Conservation (phyloP, 106 monocot species). For the Dactylorhiza incarnata region DNA sequence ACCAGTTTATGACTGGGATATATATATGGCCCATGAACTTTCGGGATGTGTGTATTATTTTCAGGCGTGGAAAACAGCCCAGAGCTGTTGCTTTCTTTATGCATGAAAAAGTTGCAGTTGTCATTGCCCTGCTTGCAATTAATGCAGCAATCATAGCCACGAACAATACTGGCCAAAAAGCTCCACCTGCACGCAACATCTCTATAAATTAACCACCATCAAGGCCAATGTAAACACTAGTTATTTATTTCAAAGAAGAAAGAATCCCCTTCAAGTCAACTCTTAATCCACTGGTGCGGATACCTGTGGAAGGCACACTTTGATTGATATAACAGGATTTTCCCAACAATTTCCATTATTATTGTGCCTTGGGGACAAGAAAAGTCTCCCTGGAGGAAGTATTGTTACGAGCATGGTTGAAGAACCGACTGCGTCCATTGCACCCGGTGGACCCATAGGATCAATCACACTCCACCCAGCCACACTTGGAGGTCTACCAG, state of each 20-base stretch:
- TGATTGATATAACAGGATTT: too few relatives aligned
- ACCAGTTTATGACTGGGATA: slow-evolving; percentile 95
- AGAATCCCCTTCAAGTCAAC: neutral
- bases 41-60: slow-evolving; percentile 89
- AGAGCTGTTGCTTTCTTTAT: slow-evolving; percentile 92
- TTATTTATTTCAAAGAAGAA: too few relatives aligned
- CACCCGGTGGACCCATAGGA: too few relatives aligned
- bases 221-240: neutral
- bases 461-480: too few relatives aligned
- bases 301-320: too few relatives aligned
- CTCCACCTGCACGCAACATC: slow-evolving; percentile 36
- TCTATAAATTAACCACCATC: neutral
- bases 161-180: slow-evolving; percentile 79
- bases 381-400: too few relatives aligned
- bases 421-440: too few relatives aligned
- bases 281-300: too few relatives aligned
- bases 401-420: too few relatives aligned
- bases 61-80: slow-evolving; percentile 95
- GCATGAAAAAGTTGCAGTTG: slow-evolving; percentile 89
- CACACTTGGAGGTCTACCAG: too few relatives aligned
- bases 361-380: too few relatives aligned
- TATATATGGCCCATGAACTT: slow-evolving; percentile 99
- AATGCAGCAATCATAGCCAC: slow-evolving; percentile 80
- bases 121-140: slow-evolving; percentile 94
- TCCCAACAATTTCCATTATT: too few relatives aligned